Percentiles rank a stretch among this genome's conserved stretches.
phyloP scores from a whole-genome alignment of 148 eudicot species.

The Diospyros lotus region DNA sequence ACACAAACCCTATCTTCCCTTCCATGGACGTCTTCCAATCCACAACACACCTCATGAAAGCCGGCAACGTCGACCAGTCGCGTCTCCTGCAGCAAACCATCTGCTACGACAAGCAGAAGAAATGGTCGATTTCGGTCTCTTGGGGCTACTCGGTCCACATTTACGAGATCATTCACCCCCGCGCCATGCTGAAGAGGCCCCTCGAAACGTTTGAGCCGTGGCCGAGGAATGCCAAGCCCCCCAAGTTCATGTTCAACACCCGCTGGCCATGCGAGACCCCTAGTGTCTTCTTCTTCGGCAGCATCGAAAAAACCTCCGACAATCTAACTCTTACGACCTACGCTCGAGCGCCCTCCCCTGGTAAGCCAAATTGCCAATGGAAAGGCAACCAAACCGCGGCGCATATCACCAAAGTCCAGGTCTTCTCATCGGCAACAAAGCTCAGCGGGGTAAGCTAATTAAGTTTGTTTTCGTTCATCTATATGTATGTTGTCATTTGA shows the following conservation, averaged over 20 bases:
- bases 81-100: constrained; percentile 68
- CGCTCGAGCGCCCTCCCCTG: constrained; percentile 8
- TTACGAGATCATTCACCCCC: constrained; percentile 23
- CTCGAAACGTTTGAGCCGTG: constrained; percentile 28
- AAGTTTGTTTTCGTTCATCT: neutral
- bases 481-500: neutral
- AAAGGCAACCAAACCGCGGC: constrained; percentile 15
- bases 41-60: constrained; percentile 42
- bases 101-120: constrained; percentile 43
- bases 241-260: constrained; percentile 26
- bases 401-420: constrained; percentile 14
- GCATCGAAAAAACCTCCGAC: neutral
- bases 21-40: constrained; percentile 35
- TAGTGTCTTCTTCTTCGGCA: constrained; percentile 18
- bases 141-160: constrained; percentile 54
- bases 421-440: constrained; percentile 21
- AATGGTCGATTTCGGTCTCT: constrained; percentile 48
- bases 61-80: constrained; percentile 42
- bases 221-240: neutral
- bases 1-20: constrained; percentile 51
- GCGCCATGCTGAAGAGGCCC: constrained; percentile 23
- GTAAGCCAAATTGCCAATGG: constrained; percentile 10
- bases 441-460: constrained; percentile 17
- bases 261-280: constrained; percentile 24
- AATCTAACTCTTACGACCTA: constrained; percentile 10